Percentiles rank a stretch among this genome's conserved stretches.
Conservation (phyloP, 2,329 filamentous ascomycete genomes). For the Daldinia eschscholtzii region DNA sequence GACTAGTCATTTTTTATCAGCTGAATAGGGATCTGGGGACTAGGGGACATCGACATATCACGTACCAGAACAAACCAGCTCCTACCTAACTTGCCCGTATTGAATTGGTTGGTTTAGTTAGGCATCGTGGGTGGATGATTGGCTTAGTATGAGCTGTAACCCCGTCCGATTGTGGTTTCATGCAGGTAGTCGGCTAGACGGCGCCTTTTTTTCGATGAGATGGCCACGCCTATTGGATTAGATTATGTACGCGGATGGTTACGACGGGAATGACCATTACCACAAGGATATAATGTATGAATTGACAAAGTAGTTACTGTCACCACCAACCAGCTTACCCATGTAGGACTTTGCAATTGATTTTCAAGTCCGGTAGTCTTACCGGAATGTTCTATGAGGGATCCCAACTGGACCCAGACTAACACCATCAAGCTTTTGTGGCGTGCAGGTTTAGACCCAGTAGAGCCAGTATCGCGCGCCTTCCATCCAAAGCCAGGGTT, state of each 20-base stretch:
- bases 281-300: not conserved
- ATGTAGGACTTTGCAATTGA: conserved; percentile 1
- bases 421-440: conserved; percentile 10
- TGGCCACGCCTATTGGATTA: conserved; percentile 11
- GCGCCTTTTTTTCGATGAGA: conserved; percentile 7
- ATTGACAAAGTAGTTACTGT: not conserved
- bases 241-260: conserved; percentile 13
- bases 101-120: not conserved
- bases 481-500: conserved; percentile 1
- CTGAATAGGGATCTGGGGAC: conserved; percentile 15
- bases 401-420: not conserved
- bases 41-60: conserved; percentile 6
- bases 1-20: conserved; percentile 33
- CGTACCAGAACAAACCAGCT: not conserved
- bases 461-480: not conserved
- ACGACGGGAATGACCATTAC: conserved; percentile 17
- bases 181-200: conserved; percentile 17
- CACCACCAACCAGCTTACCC: not conserved
- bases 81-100: conserved; percentile 16
- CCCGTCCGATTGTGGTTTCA: conserved; percentile 24
- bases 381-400: not conserved
- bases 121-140: conserved; percentile 35
- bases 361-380: not conserved
- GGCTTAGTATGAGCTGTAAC: conserved; percentile 18
- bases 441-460: not conserved